These are phyloP conservation scores for Xylaria bambusicola DNA, from an alignment of 495 filamentous ascomycete genomes.

Conservation along the genomic window DNA sequence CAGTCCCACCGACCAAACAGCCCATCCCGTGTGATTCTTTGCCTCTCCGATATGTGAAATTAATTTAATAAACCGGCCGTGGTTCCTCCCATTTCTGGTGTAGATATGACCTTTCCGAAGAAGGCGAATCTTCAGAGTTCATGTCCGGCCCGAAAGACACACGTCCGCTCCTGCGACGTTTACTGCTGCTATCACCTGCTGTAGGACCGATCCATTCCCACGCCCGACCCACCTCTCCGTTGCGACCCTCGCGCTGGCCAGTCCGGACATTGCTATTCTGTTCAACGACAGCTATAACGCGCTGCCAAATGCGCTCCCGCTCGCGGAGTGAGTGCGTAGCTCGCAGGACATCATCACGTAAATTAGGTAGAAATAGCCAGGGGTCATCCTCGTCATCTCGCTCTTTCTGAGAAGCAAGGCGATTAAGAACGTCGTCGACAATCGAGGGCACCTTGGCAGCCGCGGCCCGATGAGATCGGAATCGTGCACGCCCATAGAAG, in stretches of 20 bases:
- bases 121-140: slow-evolving; percentile 31
- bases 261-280: slow-evolving; percentile 90
- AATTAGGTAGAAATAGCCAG: slow-evolving; percentile 81
- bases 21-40: neutral
- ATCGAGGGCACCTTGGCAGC: slow-evolving; percentile 73
- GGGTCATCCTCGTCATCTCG: slow-evolving; percentile 68
- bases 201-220: slow-evolving; percentile 95
- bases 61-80: slow-evolving; percentile 37
- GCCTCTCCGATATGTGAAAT: neutral
- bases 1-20: neutral
- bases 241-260: slow-evolving; percentile 75
- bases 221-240: slow-evolving; percentile 81
- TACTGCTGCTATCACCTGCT: slow-evolving; percentile 46
- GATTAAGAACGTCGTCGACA: slow-evolving; percentile 78
- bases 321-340: slow-evolving; percentile 73
- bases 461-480: slow-evolving; percentile 59
- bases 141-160: slow-evolving; percentile 47
- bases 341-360: slow-evolving; percentile 87
- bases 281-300: slow-evolving; percentile 82
- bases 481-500: slow-evolving; percentile 59
- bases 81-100: slow-evolving; percentile 57
- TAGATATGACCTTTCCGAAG: slow-evolving; percentile 27
- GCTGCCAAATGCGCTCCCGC: slow-evolving; percentile 77
- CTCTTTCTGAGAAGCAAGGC: slow-evolving; percentile 78
- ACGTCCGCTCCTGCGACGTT: slow-evolving; percentile 53